These are phyloP conservation scores for Neofusicoccum kwambonambiense DNA, from an alignment of 2,329 filamentous ascomycete genomes.

Conservation along the genomic window DNA sequence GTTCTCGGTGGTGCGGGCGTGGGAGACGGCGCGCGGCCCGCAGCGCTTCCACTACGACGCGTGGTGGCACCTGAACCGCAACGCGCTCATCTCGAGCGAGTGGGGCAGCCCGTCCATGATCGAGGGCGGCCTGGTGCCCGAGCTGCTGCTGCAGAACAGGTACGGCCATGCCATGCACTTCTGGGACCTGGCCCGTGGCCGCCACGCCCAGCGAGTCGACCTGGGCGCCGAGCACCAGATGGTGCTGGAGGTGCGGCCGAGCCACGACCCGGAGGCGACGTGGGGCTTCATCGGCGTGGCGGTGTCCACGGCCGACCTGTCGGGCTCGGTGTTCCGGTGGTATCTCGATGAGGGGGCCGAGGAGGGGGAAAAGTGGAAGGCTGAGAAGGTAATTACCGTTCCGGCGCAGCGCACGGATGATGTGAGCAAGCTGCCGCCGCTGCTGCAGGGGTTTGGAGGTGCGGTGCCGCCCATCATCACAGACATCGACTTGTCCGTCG, in stretches of 20 bases:
- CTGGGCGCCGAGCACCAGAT: neutral
- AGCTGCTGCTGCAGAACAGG: neutral
- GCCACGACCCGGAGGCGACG: neutral
- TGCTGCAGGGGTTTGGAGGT: neutral
- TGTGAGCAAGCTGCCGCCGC: neutral
- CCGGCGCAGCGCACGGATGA: neutral
- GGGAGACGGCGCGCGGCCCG: neutral
- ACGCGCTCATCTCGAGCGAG: conserved; percentile 1
- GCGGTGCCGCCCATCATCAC: neutral
- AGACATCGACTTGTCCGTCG: neutral
- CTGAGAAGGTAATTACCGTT: neutral
- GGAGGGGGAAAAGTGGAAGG: neutral
- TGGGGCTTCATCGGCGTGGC: neutral
- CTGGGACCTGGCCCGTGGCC: neutral
- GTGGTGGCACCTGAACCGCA: conserved; percentile 2
- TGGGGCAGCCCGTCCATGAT: neutral
- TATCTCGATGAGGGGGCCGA: neutral
- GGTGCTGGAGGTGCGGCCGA: neutral
- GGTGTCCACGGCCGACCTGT: neutral
- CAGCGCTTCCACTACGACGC: conserved; percentile 1
- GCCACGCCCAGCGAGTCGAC: neutral
- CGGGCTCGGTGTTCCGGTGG: neutral
- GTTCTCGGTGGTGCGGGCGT: neutral
- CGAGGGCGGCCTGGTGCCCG: neutral
- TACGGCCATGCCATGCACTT: neutral